Evolutionary conservation across 2,329 filamentous ascomycete genomes (phyloP).

Genomic region (Rasamsonia emersonii): DNA sequence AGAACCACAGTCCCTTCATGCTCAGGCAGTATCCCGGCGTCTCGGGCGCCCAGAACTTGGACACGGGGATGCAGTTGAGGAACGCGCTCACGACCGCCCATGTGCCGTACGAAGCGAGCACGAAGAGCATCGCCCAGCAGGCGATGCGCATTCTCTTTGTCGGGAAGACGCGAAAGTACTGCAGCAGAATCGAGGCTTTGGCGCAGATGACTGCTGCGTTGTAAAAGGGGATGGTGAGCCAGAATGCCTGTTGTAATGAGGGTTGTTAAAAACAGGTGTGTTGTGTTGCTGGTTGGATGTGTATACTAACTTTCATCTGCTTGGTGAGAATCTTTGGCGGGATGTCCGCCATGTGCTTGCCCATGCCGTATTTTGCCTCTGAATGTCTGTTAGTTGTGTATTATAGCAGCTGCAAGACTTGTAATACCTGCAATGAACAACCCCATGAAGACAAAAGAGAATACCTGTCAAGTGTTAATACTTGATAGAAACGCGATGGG

Average conservation of each 20-base stretch:
- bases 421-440: slow-evolving; percentile 19
- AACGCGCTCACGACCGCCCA: slow-evolving; percentile 30
- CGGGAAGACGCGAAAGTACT: slow-evolving; percentile 41
- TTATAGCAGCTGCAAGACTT: not conserved
- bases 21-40: slow-evolving; percentile 28
- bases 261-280: not conserved
- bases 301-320: slow-evolving; percentile 24
- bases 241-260: slow-evolving; percentile 21
- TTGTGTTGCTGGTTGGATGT: not conserved
- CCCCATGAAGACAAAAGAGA: slow-evolving; percentile 27
- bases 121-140: slow-evolving; percentile 29
- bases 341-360: slow-evolving; percentile 24
- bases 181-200: slow-evolving; percentile 41
- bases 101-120: slow-evolving; percentile 26
- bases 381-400: not conserved
- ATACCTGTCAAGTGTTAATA: slow-evolving; percentile 13
- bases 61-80: slow-evolving; percentile 27
- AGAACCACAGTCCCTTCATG: slow-evolving; percentile 35
- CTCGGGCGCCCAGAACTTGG: slow-evolving; percentile 25
- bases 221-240: slow-evolving; percentile 31
- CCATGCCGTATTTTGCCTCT: slow-evolving; percentile 27
- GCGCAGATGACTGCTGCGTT: slow-evolving; percentile 31
- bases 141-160: slow-evolving; percentile 24
- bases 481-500: not conserved
- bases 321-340: slow-evolving; percentile 18